Evolutionary conservation across 352 stramenopile genomes (phyloP).

Genomic region (Globisporangium echinulatum): DNA sequence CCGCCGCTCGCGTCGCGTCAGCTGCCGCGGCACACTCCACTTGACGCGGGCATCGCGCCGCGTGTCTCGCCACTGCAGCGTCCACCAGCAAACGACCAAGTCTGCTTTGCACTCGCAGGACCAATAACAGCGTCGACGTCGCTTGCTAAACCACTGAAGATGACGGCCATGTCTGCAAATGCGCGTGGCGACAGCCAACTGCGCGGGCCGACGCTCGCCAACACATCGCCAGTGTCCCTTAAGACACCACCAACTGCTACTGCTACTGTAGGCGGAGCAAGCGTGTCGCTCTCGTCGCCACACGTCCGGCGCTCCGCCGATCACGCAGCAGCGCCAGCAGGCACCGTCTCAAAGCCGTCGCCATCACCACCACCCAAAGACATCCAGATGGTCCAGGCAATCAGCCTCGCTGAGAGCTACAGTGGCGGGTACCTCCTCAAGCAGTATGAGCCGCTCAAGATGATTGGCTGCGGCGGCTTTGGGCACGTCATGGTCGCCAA

Average conservation of each 20-base stretch:
- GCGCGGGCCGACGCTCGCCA: constrained; percentile 1
- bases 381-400: constrained; percentile 54
- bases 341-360: not conserved
- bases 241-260: not conserved
- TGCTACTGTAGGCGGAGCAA: constrained; percentile 1
- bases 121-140: not conserved
- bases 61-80: not conserved
- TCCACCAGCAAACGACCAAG: constrained; percentile 3
- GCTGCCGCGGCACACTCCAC: not conserved
- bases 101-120: constrained; percentile 6
- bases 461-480: constrained; percentile 81
- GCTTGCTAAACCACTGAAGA: constrained; percentile 4
- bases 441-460: constrained; percentile 74
- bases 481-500: constrained; percentile 79
- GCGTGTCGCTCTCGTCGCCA: not conserved
- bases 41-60: constrained; percentile 4
- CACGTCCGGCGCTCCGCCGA: not conserved
- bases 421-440: constrained; percentile 66
- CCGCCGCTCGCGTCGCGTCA: constrained; percentile 7
- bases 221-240: not conserved
- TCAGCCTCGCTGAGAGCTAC: constrained; percentile 78
- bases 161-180: not conserved
- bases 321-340: not conserved
- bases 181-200: constrained; percentile 5
- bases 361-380: constrained; percentile 20